phyloP scores from a whole-genome alignment of 768 basidiomycete genomes.

The Mycena leptocephala region DNA sequence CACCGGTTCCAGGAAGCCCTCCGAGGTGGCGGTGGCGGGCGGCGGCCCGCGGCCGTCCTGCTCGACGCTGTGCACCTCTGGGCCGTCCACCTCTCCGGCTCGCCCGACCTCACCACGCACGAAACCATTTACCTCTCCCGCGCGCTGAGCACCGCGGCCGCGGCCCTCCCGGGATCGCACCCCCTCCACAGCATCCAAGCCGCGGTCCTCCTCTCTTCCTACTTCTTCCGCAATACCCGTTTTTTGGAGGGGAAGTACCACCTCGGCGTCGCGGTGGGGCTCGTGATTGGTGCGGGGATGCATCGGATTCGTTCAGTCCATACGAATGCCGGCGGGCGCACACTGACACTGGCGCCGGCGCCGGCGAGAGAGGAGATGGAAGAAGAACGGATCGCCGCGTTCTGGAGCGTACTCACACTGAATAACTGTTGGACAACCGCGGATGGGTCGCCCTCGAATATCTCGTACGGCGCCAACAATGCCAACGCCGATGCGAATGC shows the following conservation, averaged over 20 bases:
- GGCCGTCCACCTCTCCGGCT: not conserved
- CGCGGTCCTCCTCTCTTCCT: slow-evolving; percentile 59
- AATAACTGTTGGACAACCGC: slow-evolving; percentile 54
- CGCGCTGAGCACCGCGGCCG: not conserved
- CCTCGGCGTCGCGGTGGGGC: slow-evolving; percentile 52
- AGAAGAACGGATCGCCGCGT: not conserved
- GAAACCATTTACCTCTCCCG: not conserved
- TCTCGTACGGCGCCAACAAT: no score
- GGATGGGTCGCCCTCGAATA: slow-evolving; percentile 46
- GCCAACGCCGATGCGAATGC: no score
- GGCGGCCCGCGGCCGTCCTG: not conserved
- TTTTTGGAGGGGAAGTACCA: slow-evolving; percentile 60
- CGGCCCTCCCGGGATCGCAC: not conserved
- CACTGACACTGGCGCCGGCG: slow-evolving; percentile 41
- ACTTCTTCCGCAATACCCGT: slow-evolving; percentile 60
- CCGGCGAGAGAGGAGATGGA: not conserved
- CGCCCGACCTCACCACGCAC: not conserved
- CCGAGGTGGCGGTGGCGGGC: not conserved
- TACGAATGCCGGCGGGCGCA: not conserved
- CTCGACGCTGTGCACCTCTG: not conserved
- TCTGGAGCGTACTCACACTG: slow-evolving; percentile 54
- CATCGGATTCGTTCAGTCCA: not conserved
- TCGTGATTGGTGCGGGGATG: slow-evolving; percentile 46
- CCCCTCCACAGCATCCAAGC: slow-evolving; percentile 54
- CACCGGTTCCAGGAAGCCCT: not conserved